Evolutionary conservation across 768 basidiomycete species (phyloP).

Genomic region (Mrakia hoshinonis): DNA sequence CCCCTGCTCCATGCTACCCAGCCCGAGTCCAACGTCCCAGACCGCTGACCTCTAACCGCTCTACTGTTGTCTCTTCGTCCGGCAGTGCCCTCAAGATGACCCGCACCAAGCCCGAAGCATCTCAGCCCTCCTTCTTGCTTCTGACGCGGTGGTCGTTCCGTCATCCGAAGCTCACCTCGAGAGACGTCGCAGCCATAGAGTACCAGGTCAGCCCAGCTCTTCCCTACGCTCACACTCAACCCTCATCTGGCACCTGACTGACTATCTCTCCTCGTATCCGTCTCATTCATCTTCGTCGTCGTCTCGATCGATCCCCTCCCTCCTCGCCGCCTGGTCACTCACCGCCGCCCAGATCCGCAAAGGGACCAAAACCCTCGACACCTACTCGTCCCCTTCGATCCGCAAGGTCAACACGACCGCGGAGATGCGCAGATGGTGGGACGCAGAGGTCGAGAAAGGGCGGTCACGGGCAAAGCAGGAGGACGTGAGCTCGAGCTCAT

Average conservation of each 20-base stretch:
- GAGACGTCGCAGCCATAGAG: background rate
- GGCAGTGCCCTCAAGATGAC: conserved; percentile 6
- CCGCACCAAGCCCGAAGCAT: background rate
- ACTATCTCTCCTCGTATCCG: background rate
- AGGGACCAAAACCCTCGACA: conserved; percentile 8
- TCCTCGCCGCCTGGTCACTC: no score
- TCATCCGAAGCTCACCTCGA: background rate
- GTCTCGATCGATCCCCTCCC: background rate
- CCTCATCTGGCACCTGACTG: background rate
- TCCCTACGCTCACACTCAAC: background rate
- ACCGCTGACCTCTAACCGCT: background rate
- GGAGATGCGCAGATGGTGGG: conserved; percentile 17
- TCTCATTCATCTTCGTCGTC: background rate
- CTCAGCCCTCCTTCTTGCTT: conserved; percentile 2
- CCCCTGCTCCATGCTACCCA: background rate
- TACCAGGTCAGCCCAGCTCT: background rate
- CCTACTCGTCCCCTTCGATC: conserved; percentile 5
- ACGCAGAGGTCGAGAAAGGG: background rate
- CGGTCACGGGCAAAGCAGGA: background rate
- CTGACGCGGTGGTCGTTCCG: background rate
- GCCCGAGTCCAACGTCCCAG: background rate
- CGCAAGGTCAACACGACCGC: conserved; percentile 20
- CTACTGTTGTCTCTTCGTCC: background rate
- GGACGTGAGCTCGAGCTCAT: background rate
- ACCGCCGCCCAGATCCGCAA: conserved; percentile 18